Base-by-base conservation (phyloP, 1,139 yeast genomes). In the Candida sojae region DNA sequence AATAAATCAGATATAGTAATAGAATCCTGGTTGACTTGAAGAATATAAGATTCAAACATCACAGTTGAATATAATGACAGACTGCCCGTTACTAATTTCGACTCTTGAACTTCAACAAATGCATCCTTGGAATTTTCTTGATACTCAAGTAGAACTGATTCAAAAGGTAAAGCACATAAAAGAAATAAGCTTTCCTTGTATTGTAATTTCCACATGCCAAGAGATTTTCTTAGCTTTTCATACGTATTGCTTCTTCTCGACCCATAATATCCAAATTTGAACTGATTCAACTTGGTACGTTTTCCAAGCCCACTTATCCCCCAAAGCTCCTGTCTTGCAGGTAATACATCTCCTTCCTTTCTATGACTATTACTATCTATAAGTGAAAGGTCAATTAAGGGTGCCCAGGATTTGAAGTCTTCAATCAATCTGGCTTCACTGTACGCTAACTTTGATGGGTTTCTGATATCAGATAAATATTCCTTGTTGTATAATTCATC, bases 351-450 rank as follows among this genome's bases (percentile, higher is more conserved):
- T 33, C 54, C 55, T 31, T 31, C 39, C 12, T 36, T 36, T 44
- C 60, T 54, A 29, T 63, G 51, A 34, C 49, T 52, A 33, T 49
- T 59, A 0, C 71, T 56, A 13, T 72, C 71, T 2, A 75, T 62
- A 2, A 77, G 57, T 50, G 62, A 66, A 0, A 73, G 58, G 57
- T 79, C 83, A 25, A 74, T 52, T 3, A 79, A 51, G 0, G 84
- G 84, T 0, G 82, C 70, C 84, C 84, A 79, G 50, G 73, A 77
- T 41, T 66, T 69, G 59, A 67, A 73, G 50, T 70, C 71, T 21
- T 56, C 54, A 6, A 62, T 39, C 23, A 55, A 30, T 45, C 37
- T 48, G 5, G 52, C 54, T 11, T 45, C 46, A 39, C 53, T 55
- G 32, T 52, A 58, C 2, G 43, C 42, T 1, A 51, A 37, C 45